These are phyloP conservation scores for Neophaeococcomyces aloes DNA, from an alignment of 2,329 filamentous ascomycete genomes.

Conservation along the genomic window DNA sequence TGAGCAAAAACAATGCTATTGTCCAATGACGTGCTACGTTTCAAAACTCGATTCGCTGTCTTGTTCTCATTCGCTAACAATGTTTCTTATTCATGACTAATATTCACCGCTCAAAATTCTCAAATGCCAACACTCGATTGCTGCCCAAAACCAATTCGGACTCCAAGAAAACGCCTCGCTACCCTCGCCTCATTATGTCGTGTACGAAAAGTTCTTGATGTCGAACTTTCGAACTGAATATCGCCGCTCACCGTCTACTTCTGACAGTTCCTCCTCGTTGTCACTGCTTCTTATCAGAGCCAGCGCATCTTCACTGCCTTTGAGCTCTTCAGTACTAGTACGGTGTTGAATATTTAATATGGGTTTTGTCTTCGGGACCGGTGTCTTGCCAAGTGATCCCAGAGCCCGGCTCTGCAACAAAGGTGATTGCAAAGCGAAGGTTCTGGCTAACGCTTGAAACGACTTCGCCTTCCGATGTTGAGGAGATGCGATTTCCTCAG, in stretches of 20 bases:
- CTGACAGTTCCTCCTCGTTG: slow-evolving; percentile 33
- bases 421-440: slow-evolving; percentile 12
- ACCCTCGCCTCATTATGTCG: slow-evolving; percentile 15
- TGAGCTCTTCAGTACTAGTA: not conserved
- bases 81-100: not conserved
- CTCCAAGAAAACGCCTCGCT: not conserved
- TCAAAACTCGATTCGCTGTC: too few species aligned
- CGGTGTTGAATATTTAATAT: slow-evolving; percentile 10
- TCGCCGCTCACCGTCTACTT: slow-evolving; percentile 9
- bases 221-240: slow-evolving; percentile 22
- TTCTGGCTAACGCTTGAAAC: slow-evolving; percentile 6
- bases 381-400: slow-evolving; percentile 9
- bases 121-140: not conserved
- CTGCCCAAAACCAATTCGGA: not conserved
- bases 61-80: too few species aligned
- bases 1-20: too few species aligned
- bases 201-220: slow-evolving; percentile 30
- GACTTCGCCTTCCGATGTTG: not conserved
- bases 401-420: slow-evolving; percentile 12
- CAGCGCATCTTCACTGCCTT: slow-evolving; percentile 44
- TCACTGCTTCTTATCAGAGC: slow-evolving; percentile 29
- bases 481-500: not conserved
- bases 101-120: slow-evolving; percentile 10
- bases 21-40: too few species aligned
- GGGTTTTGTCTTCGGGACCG: not conserved